phyloP scores from a whole-genome alignment of 371 early-diverging fungal genomes.

The Dichotomocladium elegans region DNA sequence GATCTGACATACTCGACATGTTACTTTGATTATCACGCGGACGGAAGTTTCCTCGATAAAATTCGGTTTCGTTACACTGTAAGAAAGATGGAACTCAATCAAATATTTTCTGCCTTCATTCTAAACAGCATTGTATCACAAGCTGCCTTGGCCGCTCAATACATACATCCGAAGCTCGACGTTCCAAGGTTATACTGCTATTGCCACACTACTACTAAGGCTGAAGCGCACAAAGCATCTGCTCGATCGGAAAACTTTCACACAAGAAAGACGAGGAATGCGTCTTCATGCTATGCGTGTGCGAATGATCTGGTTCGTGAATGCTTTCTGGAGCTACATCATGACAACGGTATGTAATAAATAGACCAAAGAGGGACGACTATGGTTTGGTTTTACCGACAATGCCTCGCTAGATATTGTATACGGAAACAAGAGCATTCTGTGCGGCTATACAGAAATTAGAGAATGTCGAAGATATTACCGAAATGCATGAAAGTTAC shows the following conservation, averaged over 20 bases:
- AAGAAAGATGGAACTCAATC: constrained; percentile 2
- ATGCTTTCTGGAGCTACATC: constrained; percentile 43
- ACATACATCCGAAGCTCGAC: constrained; percentile 30
- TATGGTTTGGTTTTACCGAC: too few relatives aligned
- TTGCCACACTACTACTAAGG: constrained; percentile 30
- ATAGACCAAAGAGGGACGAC: too few relatives aligned
- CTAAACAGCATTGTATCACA: background rate
- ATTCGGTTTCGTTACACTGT: constrained; percentile 35
- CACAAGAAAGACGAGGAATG: constrained; percentile 8
- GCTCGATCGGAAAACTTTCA: constrained; percentile 38
- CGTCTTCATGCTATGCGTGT: constrained; percentile 37
- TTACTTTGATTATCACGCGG: background rate
- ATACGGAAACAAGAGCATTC: constrained; percentile 12
- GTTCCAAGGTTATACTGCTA: constrained; percentile 27
- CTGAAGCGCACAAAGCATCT: constrained; percentile 46
- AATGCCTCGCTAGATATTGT: constrained; percentile 48
- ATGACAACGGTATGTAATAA: constrained; percentile 45
- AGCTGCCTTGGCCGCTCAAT: constrained; percentile 50
- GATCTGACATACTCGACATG: constrained; percentile 3
- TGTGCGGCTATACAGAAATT: background rate
- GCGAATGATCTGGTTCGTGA: constrained; percentile 48
- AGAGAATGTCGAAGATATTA: constrained; percentile 10
- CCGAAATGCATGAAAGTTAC: constrained; percentile 28
- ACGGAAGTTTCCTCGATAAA: constrained; percentile 12
- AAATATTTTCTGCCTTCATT: background rate